Evolutionary conservation across 2,329 filamentous ascomycete genomes (phyloP), one percentile per base, ranked within the genome.

Genomic region (Phaeosphaeria sp.): DNA sequence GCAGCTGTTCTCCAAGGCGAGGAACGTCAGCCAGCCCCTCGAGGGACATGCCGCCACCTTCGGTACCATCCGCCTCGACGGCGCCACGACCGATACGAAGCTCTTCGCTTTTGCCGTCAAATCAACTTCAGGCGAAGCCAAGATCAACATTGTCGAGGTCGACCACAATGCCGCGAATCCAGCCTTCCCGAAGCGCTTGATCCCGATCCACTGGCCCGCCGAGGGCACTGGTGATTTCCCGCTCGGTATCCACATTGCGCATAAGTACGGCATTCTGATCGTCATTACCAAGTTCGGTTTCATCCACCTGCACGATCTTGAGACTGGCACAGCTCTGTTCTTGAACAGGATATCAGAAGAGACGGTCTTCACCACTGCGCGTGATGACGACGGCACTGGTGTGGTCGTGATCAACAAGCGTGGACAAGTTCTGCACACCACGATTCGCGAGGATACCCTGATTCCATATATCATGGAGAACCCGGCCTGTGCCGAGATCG

Each of bases 301-400:
- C 81, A 98, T 99, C 71, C 95, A 99, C 80, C 87, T 99, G 22
- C 98, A 99, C 81, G 96, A 99, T 74, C 87, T 99, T 56, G 96
- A 99, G 83, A 95, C 91, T 7, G 96, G 92, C 57, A 91, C 91
- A 13, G 96, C 92, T 77, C 95, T 99, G 76, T 99, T 97, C 86
- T 96, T 99, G 93, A 99, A 99, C 85, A 91, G 96, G 70, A 99
- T 99, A 73, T 99, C 95, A 33, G 97, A 93, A 83, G 95, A 99
- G 77, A 99, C 95, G 24, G 98, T 99, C 77, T 99, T 99, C 82
- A 96, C 94, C 24, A 97, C 93, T 20, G 90, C 92, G 47, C 82
- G 89, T 36, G 95, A 99, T 76, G 86, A 86, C 53, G 89, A 93
- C 21, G 96, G 92, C 18, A 87, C 90, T 46, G 96, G 96, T 69